These are phyloP conservation scores for Termitomyces sp. DNA, from an alignment of 768 basidiomycete genomes.

Conservation along the genomic window DNA sequence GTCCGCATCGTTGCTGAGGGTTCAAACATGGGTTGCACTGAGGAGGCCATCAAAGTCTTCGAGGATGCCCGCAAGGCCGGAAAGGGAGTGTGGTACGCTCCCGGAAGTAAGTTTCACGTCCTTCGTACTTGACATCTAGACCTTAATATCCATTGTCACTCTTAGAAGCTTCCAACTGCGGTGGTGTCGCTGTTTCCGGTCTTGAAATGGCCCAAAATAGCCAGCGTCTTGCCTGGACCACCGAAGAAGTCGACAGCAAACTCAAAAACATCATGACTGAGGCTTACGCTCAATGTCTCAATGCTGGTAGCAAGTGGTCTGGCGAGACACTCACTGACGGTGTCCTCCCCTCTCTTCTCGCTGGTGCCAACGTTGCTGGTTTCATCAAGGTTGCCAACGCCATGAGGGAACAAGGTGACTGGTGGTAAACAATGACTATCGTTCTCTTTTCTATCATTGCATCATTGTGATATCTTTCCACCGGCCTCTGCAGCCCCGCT, in stretches of 20 bases:
- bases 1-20: slow-evolving; percentile 72
- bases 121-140: neutral
- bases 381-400: slow-evolving; percentile 71
- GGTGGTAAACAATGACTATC: slow-evolving; percentile 49
- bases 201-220: slow-evolving; percentile 84
- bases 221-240: slow-evolving; percentile 59
- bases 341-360: slow-evolving; percentile 49
- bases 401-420: slow-evolving; percentile 73
- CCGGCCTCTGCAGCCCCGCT: neutral
- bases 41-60: slow-evolving; percentile 71
- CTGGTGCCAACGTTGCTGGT: slow-evolving; percentile 72
- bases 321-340: slow-evolving; percentile 39
- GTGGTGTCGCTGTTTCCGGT: slow-evolving; percentile 76
- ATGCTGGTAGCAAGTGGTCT: slow-evolving; percentile 55
- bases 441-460: neutral
- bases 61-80: slow-evolving; percentile 56
- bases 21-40: slow-evolving; percentile 75
- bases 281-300: slow-evolving; percentile 56
- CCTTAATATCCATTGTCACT: slow-evolving; percentile 5
- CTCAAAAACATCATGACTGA: slow-evolving; percentile 70
- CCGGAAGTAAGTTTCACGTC: slow-evolving; percentile 51
- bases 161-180: slow-evolving; percentile 55
- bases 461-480: neutral
- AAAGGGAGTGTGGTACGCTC: slow-evolving; percentile 64
- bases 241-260: slow-evolving; percentile 62